These are phyloP conservation scores for Colletotrichum eleusines DNA, from an alignment of 2,329 filamentous ascomycete species.

Conservation along the genomic window DNA sequence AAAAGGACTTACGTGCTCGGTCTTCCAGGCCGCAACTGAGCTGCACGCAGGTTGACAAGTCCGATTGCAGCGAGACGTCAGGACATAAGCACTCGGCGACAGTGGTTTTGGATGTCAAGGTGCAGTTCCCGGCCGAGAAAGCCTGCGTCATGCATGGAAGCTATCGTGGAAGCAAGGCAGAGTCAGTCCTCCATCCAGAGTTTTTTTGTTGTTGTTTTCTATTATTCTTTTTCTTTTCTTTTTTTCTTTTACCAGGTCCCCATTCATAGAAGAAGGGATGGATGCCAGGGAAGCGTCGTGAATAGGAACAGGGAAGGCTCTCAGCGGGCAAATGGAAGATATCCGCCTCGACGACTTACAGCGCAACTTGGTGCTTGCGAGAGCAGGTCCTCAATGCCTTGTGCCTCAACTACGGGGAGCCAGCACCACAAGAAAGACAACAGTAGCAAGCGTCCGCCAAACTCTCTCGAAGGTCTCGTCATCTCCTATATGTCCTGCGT, in stretches of 20 bases:
- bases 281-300: not conserved
- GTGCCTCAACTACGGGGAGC: conserved; percentile 19
- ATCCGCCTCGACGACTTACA: conserved; percentile 20
- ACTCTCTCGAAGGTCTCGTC: conserved; percentile 18
- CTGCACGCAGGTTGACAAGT: conserved; percentile 42
- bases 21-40: conserved; percentile 41
- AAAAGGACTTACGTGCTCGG: conserved; percentile 32
- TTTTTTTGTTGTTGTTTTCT: too few relatives aligned
- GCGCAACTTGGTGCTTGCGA: conserved; percentile 26
- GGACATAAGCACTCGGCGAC: conserved; percentile 43
- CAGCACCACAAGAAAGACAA: conserved; percentile 14
- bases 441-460: conserved; percentile 22
- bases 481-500: conserved; percentile 29
- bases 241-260: conserved; percentile 3
- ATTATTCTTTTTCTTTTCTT: too few relatives aligned
- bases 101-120: conserved; percentile 27
- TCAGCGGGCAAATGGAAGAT: not conserved
- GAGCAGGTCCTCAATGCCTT: conserved; percentile 18
- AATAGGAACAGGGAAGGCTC: not conserved
- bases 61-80: conserved; percentile 35
- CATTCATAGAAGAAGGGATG: not conserved
- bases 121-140: conserved; percentile 37
- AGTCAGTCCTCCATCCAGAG: conserved; percentile 28
- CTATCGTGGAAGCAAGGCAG: conserved; percentile 7
- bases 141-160: conserved; percentile 32